Conservation (phyloP, 2,329 filamentous ascomycete genomes). For the Calonectria pauciramosa region DNA sequence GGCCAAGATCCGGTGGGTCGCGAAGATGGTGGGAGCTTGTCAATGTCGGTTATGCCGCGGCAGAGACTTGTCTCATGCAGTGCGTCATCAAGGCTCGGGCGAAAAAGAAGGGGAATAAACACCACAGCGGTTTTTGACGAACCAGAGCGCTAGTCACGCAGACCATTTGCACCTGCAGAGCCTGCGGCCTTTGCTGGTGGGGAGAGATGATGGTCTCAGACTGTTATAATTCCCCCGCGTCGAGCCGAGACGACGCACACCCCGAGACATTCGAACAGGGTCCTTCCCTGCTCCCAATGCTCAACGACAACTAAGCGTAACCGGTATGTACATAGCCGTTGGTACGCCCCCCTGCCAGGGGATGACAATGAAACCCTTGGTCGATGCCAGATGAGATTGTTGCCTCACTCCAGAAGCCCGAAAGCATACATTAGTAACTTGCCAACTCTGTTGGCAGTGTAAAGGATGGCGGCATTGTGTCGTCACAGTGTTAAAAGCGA, state of each 20-base stretch:
- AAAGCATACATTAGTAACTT: slow-evolving; percentile 13
- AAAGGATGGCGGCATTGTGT: no score
- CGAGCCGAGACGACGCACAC: slow-evolving; percentile 29
- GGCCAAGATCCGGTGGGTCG: slow-evolving; percentile 17
- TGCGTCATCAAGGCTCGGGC: slow-evolving; percentile 2
- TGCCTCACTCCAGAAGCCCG: slow-evolving; percentile 21
- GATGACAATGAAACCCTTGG: slow-evolving; percentile 40
- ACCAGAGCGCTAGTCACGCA: slow-evolving; percentile 23
- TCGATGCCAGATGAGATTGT: slow-evolving; percentile 1
- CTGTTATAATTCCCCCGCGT: slow-evolving; percentile 39
- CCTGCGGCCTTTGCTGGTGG: slow-evolving; percentile 23
- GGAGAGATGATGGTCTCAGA: slow-evolving; percentile 22
- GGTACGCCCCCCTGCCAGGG: slow-evolving; percentile 33
- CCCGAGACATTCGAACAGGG: slow-evolving; percentile 32
- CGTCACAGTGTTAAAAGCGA: not conserved
- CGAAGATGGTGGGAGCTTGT: not conserved
- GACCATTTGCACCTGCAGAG: slow-evolving; percentile 24
- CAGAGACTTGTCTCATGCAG: not conserved
- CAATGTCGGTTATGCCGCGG: slow-evolving; percentile 2
- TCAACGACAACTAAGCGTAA: slow-evolving; percentile 13
- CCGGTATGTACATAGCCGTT: slow-evolving; percentile 2
- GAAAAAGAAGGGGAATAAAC: not conserved
- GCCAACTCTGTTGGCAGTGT: not conserved
- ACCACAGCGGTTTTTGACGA: slow-evolving; percentile 21
- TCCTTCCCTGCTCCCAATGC: slow-evolving; percentile 32